Base-by-base conservation (phyloP, 805 yeast species). In the Wickerhamiella azyma region DNA sequence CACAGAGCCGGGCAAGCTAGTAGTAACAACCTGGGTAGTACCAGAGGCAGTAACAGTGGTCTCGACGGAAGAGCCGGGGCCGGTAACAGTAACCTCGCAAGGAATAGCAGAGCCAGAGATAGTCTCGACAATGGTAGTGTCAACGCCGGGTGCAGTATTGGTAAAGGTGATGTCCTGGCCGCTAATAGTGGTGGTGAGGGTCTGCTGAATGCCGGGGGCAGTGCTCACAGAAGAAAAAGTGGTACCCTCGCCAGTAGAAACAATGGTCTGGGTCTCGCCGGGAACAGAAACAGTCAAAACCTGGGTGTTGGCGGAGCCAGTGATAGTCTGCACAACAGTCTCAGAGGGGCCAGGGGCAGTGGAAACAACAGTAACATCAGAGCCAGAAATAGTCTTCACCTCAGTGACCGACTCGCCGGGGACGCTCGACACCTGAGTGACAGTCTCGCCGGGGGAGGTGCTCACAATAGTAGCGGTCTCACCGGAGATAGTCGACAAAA, bases 161-260 rank as follows among this genome's bases (percentile, higher is more conserved):
- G 47, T 44, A 28, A 37, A 4, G 11, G 43, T 38, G 9, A 38
- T 43, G n/a, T 37, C 39, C 5, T 42, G 43, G 18, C 33, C 38
- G 24, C 39, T 38, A 14, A 26, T 26, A 16, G 41, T 39, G 9
- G 37, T 17, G 8, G 40, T 37, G 13, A 43, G 28, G 16, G 46
- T 43, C 37, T 43, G 40, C 41, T 28, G 24, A 9, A 17, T 28
- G 26, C 41, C 30, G 26, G 46, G 37, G 16, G 26, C 35, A 14
- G 41, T 43, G 14, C 37, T 24, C 5, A n/a, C 39, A 9, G 11
- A 16, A 17, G 41, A 26, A n/a, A 32, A 38, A 17, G 47, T 44
- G 28, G 47, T 30, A 18, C 43, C 47, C 26, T 30, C 43, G 9
- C 42, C 43, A 38, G 47, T 44, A 14, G 42, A 29, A 8, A 32